These are phyloP conservation scores for Basipetospora chlamydospora DNA, from an alignment of 2,329 filamentous ascomycete species.

Conservation along the genomic window DNA sequence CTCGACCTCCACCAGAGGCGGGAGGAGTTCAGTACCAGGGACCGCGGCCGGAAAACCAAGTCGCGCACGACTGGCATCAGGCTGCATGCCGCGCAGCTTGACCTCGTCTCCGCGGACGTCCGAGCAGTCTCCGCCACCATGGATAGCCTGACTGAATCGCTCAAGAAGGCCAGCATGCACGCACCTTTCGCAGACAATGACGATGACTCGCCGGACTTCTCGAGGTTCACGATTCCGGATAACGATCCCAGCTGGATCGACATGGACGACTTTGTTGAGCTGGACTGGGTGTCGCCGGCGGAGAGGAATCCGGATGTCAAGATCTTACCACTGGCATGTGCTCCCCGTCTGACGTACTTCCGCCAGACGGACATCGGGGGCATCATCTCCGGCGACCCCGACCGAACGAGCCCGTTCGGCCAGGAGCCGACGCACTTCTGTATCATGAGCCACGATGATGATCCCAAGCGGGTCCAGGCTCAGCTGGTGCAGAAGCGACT, in stretches of 20 bases:
- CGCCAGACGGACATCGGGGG: constrained; percentile 86
- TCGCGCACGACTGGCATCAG: constrained; percentile 84
- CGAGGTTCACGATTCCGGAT: constrained; percentile 87
- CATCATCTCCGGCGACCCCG: constrained; percentile 63
- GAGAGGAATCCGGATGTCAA: constrained; percentile 86
- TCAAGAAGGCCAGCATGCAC: constrained; percentile 9
- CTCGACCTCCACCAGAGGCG: constrained; percentile 87
- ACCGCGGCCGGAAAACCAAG: constrained; percentile 60
- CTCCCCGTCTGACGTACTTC: constrained; percentile 94
- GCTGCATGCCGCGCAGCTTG: constrained; percentile 86
- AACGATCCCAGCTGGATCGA: constrained; percentile 95
- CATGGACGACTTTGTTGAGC: constrained; percentile 97
- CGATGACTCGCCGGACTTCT: constrained; percentile 52
- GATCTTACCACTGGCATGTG: constrained; percentile 81
- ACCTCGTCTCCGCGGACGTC: constrained; percentile 82
- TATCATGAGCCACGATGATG: constrained; percentile 82
- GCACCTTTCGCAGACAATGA: constrained; percentile 27
- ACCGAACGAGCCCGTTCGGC: constrained; percentile 78
- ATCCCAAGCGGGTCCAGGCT: constrained; percentile 77
- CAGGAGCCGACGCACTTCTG: constrained; percentile 89
- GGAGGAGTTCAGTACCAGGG: constrained; percentile 76
- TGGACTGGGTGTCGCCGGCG: constrained; percentile 89
- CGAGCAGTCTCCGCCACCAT: constrained; percentile 87
- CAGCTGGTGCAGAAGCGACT: constrained; percentile 73
- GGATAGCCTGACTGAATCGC: constrained; percentile 48